phyloP scores from a whole-genome alignment of 78 protist species.

The Polysphondylium violaceum region DNA sequence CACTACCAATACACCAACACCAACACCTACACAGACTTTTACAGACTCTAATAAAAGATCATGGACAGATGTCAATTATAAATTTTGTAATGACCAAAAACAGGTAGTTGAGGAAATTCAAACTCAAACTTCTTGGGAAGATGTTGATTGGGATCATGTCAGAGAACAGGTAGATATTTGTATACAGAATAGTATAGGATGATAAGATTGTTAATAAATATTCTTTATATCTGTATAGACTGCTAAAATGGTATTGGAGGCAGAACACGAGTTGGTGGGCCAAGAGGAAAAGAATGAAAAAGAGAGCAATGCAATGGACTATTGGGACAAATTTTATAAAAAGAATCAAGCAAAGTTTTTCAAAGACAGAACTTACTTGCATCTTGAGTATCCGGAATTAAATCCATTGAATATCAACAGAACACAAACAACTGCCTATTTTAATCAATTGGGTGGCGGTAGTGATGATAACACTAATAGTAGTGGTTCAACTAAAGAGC shows the following conservation, averaged over 20 bases:
- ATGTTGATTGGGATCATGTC: conserved; percentile 65
- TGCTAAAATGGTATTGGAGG: conserved; percentile 16
- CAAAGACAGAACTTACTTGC: conserved; percentile 86
- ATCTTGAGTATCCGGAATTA: conserved; percentile 75
- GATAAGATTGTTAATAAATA: no score
- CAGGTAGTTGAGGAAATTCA: conserved; percentile 44
- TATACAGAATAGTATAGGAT: no score
- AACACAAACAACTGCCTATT: conserved; percentile 53
- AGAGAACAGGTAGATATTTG: conserved; percentile 20
- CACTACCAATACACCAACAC: no score
- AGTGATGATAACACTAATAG: conserved; percentile 1
- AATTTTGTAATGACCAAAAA: conserved; percentile 38
- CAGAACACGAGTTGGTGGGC: background rate
- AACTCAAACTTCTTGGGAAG: conserved; percentile 66
- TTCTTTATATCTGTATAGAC: background rate
- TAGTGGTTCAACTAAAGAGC: background rate
- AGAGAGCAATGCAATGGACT: conserved; percentile 59
- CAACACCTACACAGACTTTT: no score
- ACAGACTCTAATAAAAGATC: no score
- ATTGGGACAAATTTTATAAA: conserved; percentile 83
- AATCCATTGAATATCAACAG: conserved; percentile 33
- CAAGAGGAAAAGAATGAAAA: conserved; percentile 7
- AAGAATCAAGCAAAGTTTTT: conserved; percentile 72
- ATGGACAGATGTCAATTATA: conserved; percentile 73
- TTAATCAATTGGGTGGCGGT: background rate